Conservation (phyloP, 768 basidiomycete genomes). For the Russula virescens region DNA sequence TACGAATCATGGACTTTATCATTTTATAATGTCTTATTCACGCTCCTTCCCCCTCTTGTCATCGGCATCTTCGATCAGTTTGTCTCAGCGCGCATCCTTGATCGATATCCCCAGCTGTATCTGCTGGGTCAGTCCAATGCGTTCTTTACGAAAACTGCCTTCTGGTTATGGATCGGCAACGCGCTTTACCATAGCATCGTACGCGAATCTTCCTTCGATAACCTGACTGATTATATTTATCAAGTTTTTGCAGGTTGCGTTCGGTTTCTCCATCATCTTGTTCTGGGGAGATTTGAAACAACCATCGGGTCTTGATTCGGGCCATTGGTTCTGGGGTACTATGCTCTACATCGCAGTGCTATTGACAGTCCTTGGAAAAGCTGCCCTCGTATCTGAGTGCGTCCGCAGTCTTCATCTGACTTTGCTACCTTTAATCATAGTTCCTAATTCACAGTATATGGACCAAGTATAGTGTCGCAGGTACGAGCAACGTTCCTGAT, state of each 20-base stretch:
- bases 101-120: conserved; percentile 96
- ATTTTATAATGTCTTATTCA: conserved; percentile 94
- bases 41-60: conserved; percentile 91
- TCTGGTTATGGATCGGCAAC: conserved; percentile 90
- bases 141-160: conserved; percentile 86
- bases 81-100: conserved; percentile 92
- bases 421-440: conserved; percentile 10
- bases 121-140: conserved; percentile 89
- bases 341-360: conserved; percentile 91
- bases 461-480: conserved; percentile 98
- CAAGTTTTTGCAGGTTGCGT: conserved; percentile 56
- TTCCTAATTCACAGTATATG: conserved; percentile 59
- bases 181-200: conserved; percentile 88
- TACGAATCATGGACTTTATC: conserved; percentile 99
- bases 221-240: neutral
- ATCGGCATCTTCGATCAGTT: conserved; percentile 99
- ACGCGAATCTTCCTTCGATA: conserved; percentile 28
- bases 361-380: conserved; percentile 94
- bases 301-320: conserved; percentile 72
- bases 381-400: conserved; percentile 94
- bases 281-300: conserved; percentile 93
- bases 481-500: conserved; percentile 36
- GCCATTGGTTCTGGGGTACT: conserved; percentile 99
- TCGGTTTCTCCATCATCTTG: conserved; percentile 79
- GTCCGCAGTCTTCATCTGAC: conserved; percentile 28